Evolutionary conservation across 495 filamentous ascomycete genomes (phyloP), one percentile per base, ranked within the genome.

Genomic region (Talaromyces liani): DNA sequence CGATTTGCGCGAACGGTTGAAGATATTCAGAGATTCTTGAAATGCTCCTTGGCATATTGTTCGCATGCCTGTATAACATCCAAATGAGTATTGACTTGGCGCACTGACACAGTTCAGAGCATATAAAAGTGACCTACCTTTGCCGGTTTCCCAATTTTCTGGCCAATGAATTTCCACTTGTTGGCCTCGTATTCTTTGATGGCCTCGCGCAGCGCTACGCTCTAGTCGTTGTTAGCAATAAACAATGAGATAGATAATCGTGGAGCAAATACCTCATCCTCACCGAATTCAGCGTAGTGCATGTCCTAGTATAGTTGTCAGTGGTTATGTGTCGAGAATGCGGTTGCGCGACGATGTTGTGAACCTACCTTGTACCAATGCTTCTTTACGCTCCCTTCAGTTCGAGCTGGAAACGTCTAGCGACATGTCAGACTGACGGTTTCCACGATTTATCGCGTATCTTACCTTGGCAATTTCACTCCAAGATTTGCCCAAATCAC

Each of bases 161-260:
- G 84, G 10, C 94, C 94, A 66, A 98, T 98, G 14, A 87, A 84
- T 77, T 98, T 98, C 94, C 94, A 98, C 74, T 97, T 98, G 75
- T 91, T 97, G 64, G 89, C 86, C 72, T 98, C 94, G 74, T 98
- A 98, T 72, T 98, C 94, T 73, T 97, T 97, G 81, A 98, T 98
- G 25, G 93, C 93, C 58, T 88, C 91, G 41, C 94, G 84, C 51
- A 98, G 81, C 27, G 93, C 91, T 66, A 88, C 82, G 71, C 90
- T 91, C 90, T 95, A 72, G 66, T 66, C 36, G 56, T 66, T 65
- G 71, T 68, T 54, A 64, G 80, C 64, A 83, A 72, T 29, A 64
- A 22, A 4, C 61, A 65, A 65, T 62, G 70, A 60, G 29, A 45
- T 53, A 59, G 41, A 45, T 12, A 29, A 12, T 10, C 7, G 9